phyloP scores from a whole-genome alignment of 2,329 filamentous ascomycete species.

The Macrophomina pseudophaseolina region DNA sequence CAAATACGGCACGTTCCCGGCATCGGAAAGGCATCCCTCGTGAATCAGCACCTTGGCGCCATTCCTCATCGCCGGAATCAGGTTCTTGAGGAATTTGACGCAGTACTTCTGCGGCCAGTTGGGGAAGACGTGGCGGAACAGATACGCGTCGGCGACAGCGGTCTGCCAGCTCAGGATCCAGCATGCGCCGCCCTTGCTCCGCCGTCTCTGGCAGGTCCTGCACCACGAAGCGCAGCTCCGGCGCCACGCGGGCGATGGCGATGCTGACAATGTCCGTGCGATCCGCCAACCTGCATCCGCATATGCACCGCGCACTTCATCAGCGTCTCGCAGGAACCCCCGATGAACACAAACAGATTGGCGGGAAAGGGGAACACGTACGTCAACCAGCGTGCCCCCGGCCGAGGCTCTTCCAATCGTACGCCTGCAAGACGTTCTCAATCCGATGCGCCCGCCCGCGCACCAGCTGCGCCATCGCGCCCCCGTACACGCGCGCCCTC shows the following conservation, averaged over 20 bases:
- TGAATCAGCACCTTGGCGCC: slow-evolving; percentile 20
- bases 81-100: slow-evolving; percentile 38
- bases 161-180: slow-evolving; percentile 29
- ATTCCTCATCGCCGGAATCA: slow-evolving; percentile 50
- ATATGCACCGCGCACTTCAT: too few species aligned
- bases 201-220: slow-evolving; percentile 38
- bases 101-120: slow-evolving; percentile 61
- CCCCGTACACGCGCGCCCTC: too few species aligned
- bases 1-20: not conserved
- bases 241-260: slow-evolving; percentile 35
- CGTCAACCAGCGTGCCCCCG: too few species aligned
- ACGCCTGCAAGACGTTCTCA: too few species aligned
- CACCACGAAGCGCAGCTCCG: slow-evolving; percentile 38
- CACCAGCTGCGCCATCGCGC: too few species aligned
- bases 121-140: slow-evolving; percentile 66
- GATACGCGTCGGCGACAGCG: slow-evolving; percentile 60
- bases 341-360: too few species aligned
- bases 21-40: slow-evolving; percentile 12
- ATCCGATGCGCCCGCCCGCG: too few species aligned
- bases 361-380: too few species aligned
- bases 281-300: slow-evolving; percentile 24
- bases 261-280: slow-evolving; percentile 32
- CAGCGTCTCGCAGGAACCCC: too few species aligned
- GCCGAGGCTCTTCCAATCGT: too few species aligned
- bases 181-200: slow-evolving; percentile 11